Conservation (phyloP, 768 basidiomycete species). For the Panus rudis region DNA sequence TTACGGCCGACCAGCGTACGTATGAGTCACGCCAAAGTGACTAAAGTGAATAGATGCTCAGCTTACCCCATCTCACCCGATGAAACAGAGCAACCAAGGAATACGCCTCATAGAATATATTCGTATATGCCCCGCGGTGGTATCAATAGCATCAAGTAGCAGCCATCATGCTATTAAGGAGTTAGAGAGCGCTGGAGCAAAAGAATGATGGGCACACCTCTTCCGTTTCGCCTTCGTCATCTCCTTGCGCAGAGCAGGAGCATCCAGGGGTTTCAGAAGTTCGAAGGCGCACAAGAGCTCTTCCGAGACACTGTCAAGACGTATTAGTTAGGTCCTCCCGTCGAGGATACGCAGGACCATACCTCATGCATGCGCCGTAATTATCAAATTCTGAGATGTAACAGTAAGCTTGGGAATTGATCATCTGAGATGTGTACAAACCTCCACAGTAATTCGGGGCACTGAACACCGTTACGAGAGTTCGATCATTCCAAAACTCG, state of each 20-base stretch:
- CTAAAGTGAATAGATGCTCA: constrained; percentile 2
- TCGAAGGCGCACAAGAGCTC: constrained; percentile 97
- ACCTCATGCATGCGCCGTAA: constrained; percentile 95
- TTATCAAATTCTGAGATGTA: constrained; percentile 75
- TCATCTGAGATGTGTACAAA: constrained; percentile 32
- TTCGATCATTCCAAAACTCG: constrained; percentile 99
- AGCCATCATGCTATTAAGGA: constrained; percentile 22
- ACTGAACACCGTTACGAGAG: constrained; percentile 96
- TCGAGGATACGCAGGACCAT: constrained; percentile 11
- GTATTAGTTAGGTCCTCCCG: neutral
- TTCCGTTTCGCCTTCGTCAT: constrained; percentile 99
- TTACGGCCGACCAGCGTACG: constrained; percentile 1
- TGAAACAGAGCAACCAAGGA: constrained; percentile 7
- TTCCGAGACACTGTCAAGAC: constrained; percentile 72
- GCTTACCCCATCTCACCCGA: constrained; percentile 2
- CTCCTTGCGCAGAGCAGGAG: constrained; percentile 90
- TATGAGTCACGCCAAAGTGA: neutral
- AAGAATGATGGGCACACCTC: constrained; percentile 46
- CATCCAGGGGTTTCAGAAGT: constrained; percentile 91
- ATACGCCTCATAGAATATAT: constrained; percentile 12
- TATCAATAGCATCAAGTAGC: constrained; percentile 16
- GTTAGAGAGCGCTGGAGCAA: neutral
- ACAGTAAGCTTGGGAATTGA: constrained; percentile 12
- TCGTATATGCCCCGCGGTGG: constrained; percentile 9
- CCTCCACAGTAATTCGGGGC: constrained; percentile 97